Base-by-base conservation (phyloP, 805 yeast genomes). In the Teunomyces barrocoloradensis region DNA sequence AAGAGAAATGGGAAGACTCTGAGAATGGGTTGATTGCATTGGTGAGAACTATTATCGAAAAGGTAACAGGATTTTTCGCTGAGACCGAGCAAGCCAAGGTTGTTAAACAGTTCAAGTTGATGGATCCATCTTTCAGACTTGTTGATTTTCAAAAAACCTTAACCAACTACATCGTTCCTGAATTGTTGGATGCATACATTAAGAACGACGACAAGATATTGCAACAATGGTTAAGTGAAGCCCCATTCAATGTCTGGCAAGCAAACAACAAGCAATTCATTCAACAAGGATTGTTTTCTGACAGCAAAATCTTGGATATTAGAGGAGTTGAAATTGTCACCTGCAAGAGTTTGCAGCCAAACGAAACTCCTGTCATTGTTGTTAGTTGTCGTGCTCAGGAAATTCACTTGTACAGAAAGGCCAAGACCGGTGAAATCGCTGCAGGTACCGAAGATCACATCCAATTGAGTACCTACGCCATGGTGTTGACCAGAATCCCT, bases 331-430 rank as follows among this genome's bases (percentile, higher is more conserved):
- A 92, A 56, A 84, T 94, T 55, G 85, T 89, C 48, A 85, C 90
- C 52, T 89, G 96, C 52, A 90, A 89, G 73, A 73, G 85, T 58
- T 78, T 94, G 50, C 92, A 89, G 60, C 97, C 97, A 32, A 86
- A 89, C 56, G 92, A 92, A 64, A 77, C 82, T 30, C 99, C 99
- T 11, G 97, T 92, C 15, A 72, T 89, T 54, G 97, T 94, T 45
- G 88, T 90, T 52, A 87, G 96, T 43, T 90, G 97, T 64, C 83
- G 99, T 66, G 98, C 96, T 6, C 99, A 94, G 73, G 99, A 94
- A 64, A 83, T 95, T 50, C 92, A 88, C 62, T 73, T 89, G 52
- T 94, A 83, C 76, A 85, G 90, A 74, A 89, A 87, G 65, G 81
- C 84, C 52, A 91, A 91, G 74, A 87, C 97, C 28, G 96, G 96